Base-by-base conservation (phyloP, 768 basidiomycete species). In the Tricholoma terreum region DNA sequence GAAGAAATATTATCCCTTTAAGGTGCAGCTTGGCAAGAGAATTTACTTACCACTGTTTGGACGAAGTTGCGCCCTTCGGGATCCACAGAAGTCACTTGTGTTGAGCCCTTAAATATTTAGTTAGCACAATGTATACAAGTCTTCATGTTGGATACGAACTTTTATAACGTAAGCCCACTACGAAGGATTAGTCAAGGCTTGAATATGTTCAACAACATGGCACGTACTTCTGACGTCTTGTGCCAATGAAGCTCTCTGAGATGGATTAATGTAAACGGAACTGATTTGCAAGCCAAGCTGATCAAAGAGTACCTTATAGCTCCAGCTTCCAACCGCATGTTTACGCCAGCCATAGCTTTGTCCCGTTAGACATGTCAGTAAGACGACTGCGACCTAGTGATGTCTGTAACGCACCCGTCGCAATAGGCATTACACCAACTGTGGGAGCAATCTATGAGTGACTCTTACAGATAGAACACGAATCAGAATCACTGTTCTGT, bases 171-270 rank as follows among this genome's bases (percentile, higher is more conserved):
- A 82, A 0, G 77, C 80, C 82, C 80, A 83, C 75, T 80, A 63
- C 21, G 9, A 36, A 22, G 15, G n/a, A 52, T 55, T 38, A 63
- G 53, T 62, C 24, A 57, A 51, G n/a, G 17, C n/a, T 35, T 22
- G 40, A 43, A n/a, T n/a, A 6, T 52, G 21, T n/a, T 33, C 19
- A 48, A 27, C 6, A 14, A 27, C 50, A 17, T 12, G 15, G 9
- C 30, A 51, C 62, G 45, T 58, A 76, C 77, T 70, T 80, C 80
- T 11, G 77, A 68, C 6, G 78, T 77, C 34, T 68, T 76, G 62
- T 83, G 81, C 81, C 81, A 83, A 58, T 83, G 81, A 33, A 83
- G 73, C 62, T 83, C 81, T 33, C 78, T 80, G n/a, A n/a, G n/a
- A 52, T 22, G n/a, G n/a, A n/a, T 11, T 31, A 17, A 17, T 40